A percentile compares a stretch with the other conserved stretches of the same genome.
Evolutionary conservation across 257 asterid genomes (phyloP).

Genomic region (Vinca minor): DNA sequence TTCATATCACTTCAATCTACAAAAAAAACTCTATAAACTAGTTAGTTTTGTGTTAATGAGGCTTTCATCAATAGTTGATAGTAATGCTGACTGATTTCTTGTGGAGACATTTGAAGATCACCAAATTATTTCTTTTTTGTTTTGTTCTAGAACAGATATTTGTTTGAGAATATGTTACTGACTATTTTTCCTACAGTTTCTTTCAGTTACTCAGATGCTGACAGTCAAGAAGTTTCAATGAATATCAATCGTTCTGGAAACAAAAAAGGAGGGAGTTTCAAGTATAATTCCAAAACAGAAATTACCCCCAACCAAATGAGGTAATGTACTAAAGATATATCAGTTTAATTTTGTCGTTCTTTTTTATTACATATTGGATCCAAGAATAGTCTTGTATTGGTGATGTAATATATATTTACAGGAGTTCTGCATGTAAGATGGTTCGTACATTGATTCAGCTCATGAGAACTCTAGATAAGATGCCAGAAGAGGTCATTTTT

Average conservation of each 20-base stretch:
- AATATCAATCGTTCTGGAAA: constrained; percentile 69
- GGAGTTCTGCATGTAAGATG: constrained; percentile 98
- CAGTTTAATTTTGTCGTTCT: constrained; percentile 1
- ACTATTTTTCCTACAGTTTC: constrained; percentile 51
- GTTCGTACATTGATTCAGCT: constrained; percentile 72
- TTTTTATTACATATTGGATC: constrained; percentile 10
- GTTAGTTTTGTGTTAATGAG: background rate
- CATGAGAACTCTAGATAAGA: constrained; percentile 93
- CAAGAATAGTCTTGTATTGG: constrained; percentile 1
- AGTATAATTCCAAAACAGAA: constrained; percentile 54
- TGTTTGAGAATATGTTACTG: background rate
- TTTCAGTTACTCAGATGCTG: constrained; percentile 71
- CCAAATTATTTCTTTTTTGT: background rate
- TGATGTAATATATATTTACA: constrained; percentile 27
- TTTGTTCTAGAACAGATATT: background rate
- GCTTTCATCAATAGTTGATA: constrained; percentile 2
- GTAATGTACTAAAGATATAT: constrained; percentile 24
- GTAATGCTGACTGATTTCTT: background rate
- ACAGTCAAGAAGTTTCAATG: constrained; percentile 86
- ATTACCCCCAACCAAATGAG: constrained; percentile 88
- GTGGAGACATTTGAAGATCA: background rate
- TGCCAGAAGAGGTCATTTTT: constrained; percentile 75
- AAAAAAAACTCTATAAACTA: background rate
- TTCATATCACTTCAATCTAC: background rate
- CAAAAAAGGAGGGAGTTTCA: constrained; percentile 72